These are phyloP conservation scores for Blastobotrys chiropterorum DNA, from an alignment of 805 yeast species.

Conservation along the genomic window DNA sequence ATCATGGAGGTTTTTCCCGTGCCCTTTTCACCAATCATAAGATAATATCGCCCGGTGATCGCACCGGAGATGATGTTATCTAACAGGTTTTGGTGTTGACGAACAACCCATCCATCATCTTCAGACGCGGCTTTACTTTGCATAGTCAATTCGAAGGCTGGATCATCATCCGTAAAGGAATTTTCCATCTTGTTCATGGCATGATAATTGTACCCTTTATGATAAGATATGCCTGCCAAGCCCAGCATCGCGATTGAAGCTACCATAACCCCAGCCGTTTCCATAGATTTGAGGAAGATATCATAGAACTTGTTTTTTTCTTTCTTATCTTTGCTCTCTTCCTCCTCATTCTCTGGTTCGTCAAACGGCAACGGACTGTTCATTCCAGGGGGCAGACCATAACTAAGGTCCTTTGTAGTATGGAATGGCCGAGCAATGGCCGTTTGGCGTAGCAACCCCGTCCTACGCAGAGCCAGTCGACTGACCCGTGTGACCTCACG, in stretches of 20 bases:
- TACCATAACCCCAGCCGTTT: conserved; percentile 66
- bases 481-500: neutral
- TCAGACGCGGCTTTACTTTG: conserved; percentile 30
- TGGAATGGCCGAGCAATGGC: neutral
- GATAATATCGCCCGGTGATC: conserved; percentile 60
- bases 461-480: neutral
- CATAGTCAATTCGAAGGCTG: conserved; percentile 53
- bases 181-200: conserved; percentile 57
- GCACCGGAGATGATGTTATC: conserved; percentile 63
- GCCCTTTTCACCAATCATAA: conserved; percentile 78
- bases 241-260: conserved; percentile 65
- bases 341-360: conserved; percentile 5
- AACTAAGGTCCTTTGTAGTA: neutral
- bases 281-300: conserved; percentile 28
- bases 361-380: conserved; percentile 1
- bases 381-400: neutral
- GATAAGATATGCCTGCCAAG: conserved; percentile 66
- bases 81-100: conserved; percentile 59
- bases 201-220: conserved; percentile 50
- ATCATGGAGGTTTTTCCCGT: conserved; percentile 79
- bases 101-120: conserved; percentile 55
- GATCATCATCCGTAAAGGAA: conserved; percentile 65
- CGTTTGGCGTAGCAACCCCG: neutral
- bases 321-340: conserved; percentile 6
- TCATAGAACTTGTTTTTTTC: conserved; percentile 7